Evolutionary conservation across 768 basidiomycete species (phyloP).

Genomic region (Pleurotus cornucopiae): DNA sequence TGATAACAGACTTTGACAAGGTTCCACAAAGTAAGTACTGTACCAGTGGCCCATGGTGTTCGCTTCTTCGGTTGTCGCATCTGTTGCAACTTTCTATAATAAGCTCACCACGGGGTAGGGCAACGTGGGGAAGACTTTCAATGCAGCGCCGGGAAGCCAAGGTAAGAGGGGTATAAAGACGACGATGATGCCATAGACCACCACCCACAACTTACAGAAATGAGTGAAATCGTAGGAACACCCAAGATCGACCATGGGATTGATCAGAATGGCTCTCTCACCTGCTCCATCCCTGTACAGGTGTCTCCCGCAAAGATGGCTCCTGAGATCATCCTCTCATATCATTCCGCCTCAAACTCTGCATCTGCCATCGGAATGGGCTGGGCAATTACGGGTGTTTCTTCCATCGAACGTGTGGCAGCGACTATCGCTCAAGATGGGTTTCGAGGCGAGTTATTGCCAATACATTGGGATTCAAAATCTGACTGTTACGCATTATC

Average conservation of each 20-base stretch:
- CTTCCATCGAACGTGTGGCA: slow-evolving; percentile 4
- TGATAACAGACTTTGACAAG: too few relatives aligned
- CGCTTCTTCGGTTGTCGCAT: too few relatives aligned
- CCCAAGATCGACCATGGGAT: slow-evolving; percentile 10
- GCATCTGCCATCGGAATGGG: slow-evolving; percentile 10
- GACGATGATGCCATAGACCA: too few relatives aligned
- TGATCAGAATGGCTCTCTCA: slow-evolving; percentile 11
- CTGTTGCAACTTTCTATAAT: too few relatives aligned
- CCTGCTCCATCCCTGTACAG: slow-evolving; percentile 6
- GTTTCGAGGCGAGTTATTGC: slow-evolving; percentile 2
- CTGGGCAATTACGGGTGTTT: slow-evolving; percentile 10
- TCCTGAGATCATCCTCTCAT: slow-evolving; percentile 9
- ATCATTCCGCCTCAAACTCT: slow-evolving; percentile 11
- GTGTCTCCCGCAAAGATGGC: slow-evolving; percentile 7
- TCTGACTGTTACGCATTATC: neutral
- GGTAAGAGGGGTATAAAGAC: too few relatives aligned
- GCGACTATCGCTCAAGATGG: slow-evolving; percentile 12
- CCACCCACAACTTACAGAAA: neutral
- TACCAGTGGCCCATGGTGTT: too few relatives aligned
- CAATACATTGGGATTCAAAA: neutral
- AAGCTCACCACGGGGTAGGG: too few relatives aligned
- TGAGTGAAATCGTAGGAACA: slow-evolving; percentile 10
- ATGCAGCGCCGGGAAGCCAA: too few relatives aligned
- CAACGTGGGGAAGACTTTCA: too few relatives aligned
- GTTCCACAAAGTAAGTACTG: too few relatives aligned